Evolutionary conservation across 345 rosid species (phyloP).

Genomic region (Brassica juncea): DNA sequence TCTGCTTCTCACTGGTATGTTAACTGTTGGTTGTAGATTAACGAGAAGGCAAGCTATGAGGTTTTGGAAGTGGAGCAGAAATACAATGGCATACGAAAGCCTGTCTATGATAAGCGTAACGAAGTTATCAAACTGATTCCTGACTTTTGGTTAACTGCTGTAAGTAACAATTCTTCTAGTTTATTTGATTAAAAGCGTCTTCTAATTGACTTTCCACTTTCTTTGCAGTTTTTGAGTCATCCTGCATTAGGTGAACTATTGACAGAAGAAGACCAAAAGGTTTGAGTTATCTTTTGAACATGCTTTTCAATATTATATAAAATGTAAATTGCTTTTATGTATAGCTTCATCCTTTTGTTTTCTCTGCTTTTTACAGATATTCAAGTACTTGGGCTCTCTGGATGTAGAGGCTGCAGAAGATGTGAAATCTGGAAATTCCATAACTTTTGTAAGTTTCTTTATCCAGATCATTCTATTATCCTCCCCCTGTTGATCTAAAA

Average conservation of each 20-base stretch:
- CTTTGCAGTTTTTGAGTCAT: constrained; percentile 78
- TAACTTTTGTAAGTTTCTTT: constrained; percentile 70
- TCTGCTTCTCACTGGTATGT: too few relatives aligned
- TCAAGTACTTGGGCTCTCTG: constrained; percentile 64
- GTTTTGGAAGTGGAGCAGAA: constrained; percentile 92
- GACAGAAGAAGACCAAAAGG: too few relatives aligned
- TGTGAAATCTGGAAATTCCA: constrained; percentile 86
- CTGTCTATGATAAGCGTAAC: constrained; percentile 79
- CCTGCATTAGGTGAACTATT: constrained; percentile 63
- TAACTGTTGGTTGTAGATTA: constrained; percentile 48
- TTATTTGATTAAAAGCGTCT: too few relatives aligned
- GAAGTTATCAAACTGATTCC: constrained; percentile 77
- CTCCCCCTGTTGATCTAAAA: neutral
- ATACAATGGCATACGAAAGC: constrained; percentile 77
- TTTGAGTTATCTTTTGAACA: too few relatives aligned
- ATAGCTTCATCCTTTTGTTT: too few relatives aligned
- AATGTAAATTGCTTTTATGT: too few relatives aligned
- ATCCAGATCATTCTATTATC: neutral
- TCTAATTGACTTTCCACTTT: neutral
- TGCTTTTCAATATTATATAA: too few relatives aligned
- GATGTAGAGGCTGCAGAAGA: constrained; percentile 93
- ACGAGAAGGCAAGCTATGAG: constrained; percentile 92
- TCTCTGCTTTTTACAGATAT: constrained; percentile 52
- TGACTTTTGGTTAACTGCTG: constrained; percentile 94
- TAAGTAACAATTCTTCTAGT: constrained; percentile 39